Evolutionary conservation across 441 rosid genomes (phyloP), one percentile per base, ranked within the genome.

Genomic region (Daphne laureola): DNA sequence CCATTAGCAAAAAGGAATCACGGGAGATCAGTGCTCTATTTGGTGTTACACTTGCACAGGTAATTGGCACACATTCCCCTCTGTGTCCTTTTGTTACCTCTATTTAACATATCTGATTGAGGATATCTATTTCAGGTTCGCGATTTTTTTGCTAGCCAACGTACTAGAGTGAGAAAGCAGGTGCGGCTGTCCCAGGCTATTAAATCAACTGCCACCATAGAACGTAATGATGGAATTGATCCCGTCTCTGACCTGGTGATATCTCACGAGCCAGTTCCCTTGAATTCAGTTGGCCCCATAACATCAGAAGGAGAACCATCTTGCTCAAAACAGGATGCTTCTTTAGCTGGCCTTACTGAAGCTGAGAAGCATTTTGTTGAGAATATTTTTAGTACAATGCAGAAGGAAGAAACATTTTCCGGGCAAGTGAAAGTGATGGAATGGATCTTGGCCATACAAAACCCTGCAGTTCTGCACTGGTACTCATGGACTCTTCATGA

Each of bases 341-440:
- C 66, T 60, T 76, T 83, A 57, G 66, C 79, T 64, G 83, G 76
- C 64, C 63, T 86, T 71, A 72, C 78, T 50, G 94, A 80, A 43
- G 50, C 68, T 50, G 99, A 87, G 55, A 82, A 74, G 64, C 67
- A 71, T 67, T 94, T 94, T 68, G 73, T 82, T 67, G 82, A 81
- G 61, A 90, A 72, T 66, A 81, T 90, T 59, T 87, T 90, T 62
- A 64, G 54, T 46, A 57, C 70, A 67, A 66, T 94, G 83, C 67
- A 70, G 49, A 86, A 75, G 72, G 98, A 90, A 66, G 99, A 90
- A 67, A 77, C 96, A 17, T 94, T 90, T 78, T 76, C 81, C 55
- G 98, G 99, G 69, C 96, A 86, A 69, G 86, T 76, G 62, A 94
- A 86, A 71, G 71, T 90, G 63, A 75, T 87, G 98, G 96, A 90